Conservation (phyloP, 75 land plant species). For the Cupressus sempervirens region DNA sequence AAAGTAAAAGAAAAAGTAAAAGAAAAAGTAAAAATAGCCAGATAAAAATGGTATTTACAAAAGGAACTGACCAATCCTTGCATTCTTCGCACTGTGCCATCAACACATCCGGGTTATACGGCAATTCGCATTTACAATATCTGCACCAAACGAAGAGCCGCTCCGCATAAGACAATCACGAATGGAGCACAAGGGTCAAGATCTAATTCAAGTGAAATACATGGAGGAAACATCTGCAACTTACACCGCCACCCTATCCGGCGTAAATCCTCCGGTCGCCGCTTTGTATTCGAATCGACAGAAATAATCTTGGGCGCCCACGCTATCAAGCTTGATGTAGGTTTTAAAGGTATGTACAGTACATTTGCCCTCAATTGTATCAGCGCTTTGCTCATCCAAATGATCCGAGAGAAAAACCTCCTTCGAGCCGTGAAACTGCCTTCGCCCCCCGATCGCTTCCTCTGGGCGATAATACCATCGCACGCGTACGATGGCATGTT, state of each 20-base stretch:
- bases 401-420: constrained; percentile 37
- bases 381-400: constrained; percentile 31
- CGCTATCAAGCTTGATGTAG: constrained; percentile 27
- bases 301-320: constrained; percentile 34
- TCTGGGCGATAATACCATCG: constrained; percentile 41
- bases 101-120: constrained; percentile 39
- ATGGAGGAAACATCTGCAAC: not conserved
- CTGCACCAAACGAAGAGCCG: constrained; percentile 2
- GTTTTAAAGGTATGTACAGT: constrained; percentile 35
- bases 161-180: not conserved
- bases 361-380: constrained; percentile 37
- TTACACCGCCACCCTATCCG: constrained; percentile 37
- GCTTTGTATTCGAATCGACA: constrained; percentile 44
- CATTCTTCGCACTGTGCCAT: constrained; percentile 38
- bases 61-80: constrained; percentile 32
- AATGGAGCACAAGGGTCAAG: not conserved
- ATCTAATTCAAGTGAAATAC: not conserved
- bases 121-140: constrained; percentile 31
- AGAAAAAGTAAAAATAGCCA: not conserved
- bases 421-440: constrained; percentile 35
- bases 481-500: constrained; percentile 17
- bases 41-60: not conserved
- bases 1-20: not conserved
- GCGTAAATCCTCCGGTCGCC: constrained; percentile 30
- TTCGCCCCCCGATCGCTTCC: constrained; percentile 29